These are phyloP conservation scores for Dioszegia aurantiaca DNA, from an alignment of 768 basidiomycete genomes.

Conservation along the genomic window DNA sequence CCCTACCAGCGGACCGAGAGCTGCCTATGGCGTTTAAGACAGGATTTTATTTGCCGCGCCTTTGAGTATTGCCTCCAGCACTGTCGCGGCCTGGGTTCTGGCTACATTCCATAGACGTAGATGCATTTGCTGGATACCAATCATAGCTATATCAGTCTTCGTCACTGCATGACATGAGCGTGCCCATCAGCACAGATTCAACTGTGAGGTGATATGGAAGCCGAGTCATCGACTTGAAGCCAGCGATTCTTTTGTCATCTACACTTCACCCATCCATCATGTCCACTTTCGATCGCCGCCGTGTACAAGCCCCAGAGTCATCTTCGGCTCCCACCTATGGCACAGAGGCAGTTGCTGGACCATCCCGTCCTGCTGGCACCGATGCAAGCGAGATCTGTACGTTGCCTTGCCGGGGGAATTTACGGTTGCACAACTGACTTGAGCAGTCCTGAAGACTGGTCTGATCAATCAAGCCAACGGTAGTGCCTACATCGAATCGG, in stretches of 20 bases:
- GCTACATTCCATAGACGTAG: constrained; percentile 21
- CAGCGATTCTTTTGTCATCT: too few species aligned
- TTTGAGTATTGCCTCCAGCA: constrained; percentile 6
- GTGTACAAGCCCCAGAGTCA: constrained; percentile 86
- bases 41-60: constrained; percentile 39
- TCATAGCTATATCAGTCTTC: too few species aligned
- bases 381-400: constrained; percentile 14
- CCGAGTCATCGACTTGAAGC: too few species aligned
- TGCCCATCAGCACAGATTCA: too few species aligned
- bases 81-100: constrained; percentile 40
- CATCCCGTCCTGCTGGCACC: constrained; percentile 13
- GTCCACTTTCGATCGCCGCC: constrained; percentile 67
- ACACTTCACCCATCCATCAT: constrained; percentile 16
- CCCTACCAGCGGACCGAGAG: constrained; percentile 46
- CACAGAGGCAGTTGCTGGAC: constrained; percentile 70
- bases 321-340: constrained; percentile 64
- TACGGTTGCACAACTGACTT: constrained; percentile 56
- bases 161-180: not conserved
- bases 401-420: not conserved
- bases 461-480: constrained; percentile 92
- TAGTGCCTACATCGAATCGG: constrained; percentile 92
- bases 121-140: not conserved
- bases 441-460: constrained; percentile 65
- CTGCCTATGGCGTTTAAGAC: constrained; percentile 13
- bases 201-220: too few species aligned